phyloP scores from a whole-genome alignment of 768 basidiomycete species.

The Tulasnella sp. region DNA sequence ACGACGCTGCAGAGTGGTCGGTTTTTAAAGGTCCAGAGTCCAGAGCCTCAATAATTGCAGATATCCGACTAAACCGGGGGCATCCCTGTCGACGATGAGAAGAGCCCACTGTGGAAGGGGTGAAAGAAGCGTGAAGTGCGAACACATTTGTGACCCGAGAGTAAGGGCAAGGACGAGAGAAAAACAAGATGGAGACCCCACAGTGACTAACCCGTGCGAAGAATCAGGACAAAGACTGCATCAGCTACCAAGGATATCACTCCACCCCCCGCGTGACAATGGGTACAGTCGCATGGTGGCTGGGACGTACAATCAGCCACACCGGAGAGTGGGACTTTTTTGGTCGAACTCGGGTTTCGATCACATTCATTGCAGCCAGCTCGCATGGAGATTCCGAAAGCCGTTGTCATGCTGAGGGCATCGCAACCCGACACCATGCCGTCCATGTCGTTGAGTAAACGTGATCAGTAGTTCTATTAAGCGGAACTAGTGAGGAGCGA shows the following conservation, averaged over 20 bases:
- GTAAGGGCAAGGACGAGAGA: neutral
- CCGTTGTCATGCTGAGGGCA: neutral
- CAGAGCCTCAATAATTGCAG: slow-evolving; percentile 14
- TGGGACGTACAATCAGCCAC: neutral
- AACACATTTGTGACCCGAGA: slow-evolving; percentile 12
- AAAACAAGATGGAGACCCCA: slow-evolving; percentile 3
- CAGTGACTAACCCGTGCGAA: slow-evolving; percentile 18
- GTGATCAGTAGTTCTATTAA: neutral
- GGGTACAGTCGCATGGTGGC: slow-evolving; percentile 6
- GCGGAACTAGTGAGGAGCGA: neutral
- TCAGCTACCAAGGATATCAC: neutral
- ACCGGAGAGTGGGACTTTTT: neutral
- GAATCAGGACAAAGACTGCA: neutral
- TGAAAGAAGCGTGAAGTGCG: slow-evolving; percentile 2
- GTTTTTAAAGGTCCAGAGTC: neutral
- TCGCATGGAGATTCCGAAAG: neutral
- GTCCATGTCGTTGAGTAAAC: neutral
- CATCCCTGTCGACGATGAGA: slow-evolving; percentile 15
- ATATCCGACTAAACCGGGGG: slow-evolving; percentile 14
- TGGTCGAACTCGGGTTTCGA: neutral
- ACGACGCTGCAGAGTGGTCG: neutral
- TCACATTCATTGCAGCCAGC: neutral
- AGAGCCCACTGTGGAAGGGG: slow-evolving; percentile 3
- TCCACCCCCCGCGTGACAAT: neutral
- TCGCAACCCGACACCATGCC: neutral